Evolutionary conservation across 2,329 filamentous ascomycete species (phyloP), one percentile per base, ranked within the genome.

Genomic region (Aspergillus sp.): DNA sequence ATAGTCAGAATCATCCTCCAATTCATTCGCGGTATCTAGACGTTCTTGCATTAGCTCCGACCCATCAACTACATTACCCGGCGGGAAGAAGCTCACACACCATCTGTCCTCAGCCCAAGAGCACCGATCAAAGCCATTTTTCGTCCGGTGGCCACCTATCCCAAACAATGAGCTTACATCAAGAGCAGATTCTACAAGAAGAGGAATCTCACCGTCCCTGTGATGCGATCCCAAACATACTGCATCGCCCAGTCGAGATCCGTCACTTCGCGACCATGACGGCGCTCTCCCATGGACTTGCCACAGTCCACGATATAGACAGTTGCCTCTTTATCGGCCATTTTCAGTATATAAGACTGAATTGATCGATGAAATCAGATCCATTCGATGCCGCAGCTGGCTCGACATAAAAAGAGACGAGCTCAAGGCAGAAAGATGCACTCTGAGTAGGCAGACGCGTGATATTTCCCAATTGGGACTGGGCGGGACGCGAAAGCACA

Each of bases 161-260:
- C 17, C 17, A 19, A n/a, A 15, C 10, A 41, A 48, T 21, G 1
- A 47, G n/a, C 11, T 11, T 39, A 10, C 27, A 21, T 21, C 21
- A 21, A 21, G 3, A 3, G 21, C 21, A 21, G 1, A 38, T 2
- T 21, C 10, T 23, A 21, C 10, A 19, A 23, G 5, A 17, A 13
- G 25, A 57, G 30, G 74, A 49, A 36, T 5, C 83, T 77, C 76
- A 92, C 89, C 3, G 88, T 91, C 7, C 85, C 86, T 5, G 88
- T 89, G 66, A 96, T 90, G 73, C 91, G 95, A 81, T 98, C 94
- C 93, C 94, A 99, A 53, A 98, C 85, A 77, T 96, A 99, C 63
- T 87, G 86, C 86, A 98, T 88, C 51, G 87, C 86, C 87, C 89
- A 99, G 62, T 97, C 91, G 17, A 99, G 84, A 73, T 98, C 90